Evolutionary conservation across 31 red algal genomes (phyloP).

Genomic region (Odonthalia washingtoniensis): DNA sequence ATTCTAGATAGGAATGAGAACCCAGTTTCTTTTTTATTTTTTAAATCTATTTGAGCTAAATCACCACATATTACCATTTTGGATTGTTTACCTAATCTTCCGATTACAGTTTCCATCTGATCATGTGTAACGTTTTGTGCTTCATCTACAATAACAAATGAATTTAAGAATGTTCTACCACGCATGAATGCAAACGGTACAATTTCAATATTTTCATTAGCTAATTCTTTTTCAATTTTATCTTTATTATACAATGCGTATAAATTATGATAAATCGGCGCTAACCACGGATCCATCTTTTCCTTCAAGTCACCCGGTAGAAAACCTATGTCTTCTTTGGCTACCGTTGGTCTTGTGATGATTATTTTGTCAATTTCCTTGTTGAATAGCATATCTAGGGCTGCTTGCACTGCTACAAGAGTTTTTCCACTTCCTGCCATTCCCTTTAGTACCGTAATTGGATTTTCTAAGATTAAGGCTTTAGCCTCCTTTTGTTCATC

Average conservation of each 20-base stretch:
- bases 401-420: not conserved
- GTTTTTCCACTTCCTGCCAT: conserved; percentile 12
- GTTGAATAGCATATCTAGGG: not conserved
- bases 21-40: not conserved
- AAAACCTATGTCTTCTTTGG: conserved; percentile 44
- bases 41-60: conserved; percentile 44
- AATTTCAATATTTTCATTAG: conserved; percentile 34
- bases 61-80: conserved; percentile 34
- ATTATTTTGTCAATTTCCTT: not conserved
- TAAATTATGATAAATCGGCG: conserved; percentile 54
- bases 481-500: too few relatives aligned
- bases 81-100: conserved; percentile 21
- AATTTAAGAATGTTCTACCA: conserved; percentile 31
- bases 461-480: too few relatives aligned
- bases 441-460: too few relatives aligned
- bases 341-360: not conserved
- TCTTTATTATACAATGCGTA: conserved; percentile 23
- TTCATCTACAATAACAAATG: conserved; percentile 55
- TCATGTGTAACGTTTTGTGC: conserved; percentile 39
- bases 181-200: conserved; percentile 52
- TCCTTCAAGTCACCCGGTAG: conserved; percentile 44
- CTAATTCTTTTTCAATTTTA: not conserved
- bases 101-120: conserved; percentile 54
- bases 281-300: conserved; percentile 51
- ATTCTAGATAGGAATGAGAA: conserved; percentile 4